Percentiles rank a stretch among this genome's conserved stretches.
phyloP scores from a whole-genome alignment of 1,139 yeast genomes.

The Arxiozyma heterogenica region DNA sequence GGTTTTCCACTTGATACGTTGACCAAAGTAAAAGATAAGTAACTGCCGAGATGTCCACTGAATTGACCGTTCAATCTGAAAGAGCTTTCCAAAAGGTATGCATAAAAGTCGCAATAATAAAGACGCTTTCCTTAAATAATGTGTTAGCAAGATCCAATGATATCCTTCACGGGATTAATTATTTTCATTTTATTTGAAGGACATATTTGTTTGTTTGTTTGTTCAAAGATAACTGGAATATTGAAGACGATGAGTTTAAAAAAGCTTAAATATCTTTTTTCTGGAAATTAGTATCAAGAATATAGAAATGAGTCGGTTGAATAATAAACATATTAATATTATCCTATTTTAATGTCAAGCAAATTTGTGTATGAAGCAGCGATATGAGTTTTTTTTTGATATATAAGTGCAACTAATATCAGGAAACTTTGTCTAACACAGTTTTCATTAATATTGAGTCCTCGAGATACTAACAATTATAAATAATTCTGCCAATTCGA shows the following conservation, averaged over 20 bases:
- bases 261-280: no score
- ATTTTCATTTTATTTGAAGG: no score
- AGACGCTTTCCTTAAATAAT: background rate
- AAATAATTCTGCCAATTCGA: background rate
- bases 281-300: no score
- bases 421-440: background rate
- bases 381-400: no score
- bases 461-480: background rate
- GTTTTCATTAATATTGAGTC: background rate
- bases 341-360: background rate
- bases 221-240: background rate
- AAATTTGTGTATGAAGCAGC: background rate
- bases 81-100: slow-evolving; percentile 99
- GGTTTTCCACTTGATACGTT: slow-evolving; percentile 3
- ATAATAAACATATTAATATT: no score
- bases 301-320: background rate
- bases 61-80: slow-evolving; percentile 99
- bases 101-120: background rate
- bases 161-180: background rate
- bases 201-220: no score
- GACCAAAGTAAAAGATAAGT: slow-evolving; percentile 14
- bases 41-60: slow-evolving; percentile 82
- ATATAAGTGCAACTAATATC: no score
- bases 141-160: background rate
- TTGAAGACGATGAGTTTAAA: background rate